Evolutionary conservation across 1,139 yeast species (phyloP).

Genomic region (Debaryomycetaceae sp.): DNA sequence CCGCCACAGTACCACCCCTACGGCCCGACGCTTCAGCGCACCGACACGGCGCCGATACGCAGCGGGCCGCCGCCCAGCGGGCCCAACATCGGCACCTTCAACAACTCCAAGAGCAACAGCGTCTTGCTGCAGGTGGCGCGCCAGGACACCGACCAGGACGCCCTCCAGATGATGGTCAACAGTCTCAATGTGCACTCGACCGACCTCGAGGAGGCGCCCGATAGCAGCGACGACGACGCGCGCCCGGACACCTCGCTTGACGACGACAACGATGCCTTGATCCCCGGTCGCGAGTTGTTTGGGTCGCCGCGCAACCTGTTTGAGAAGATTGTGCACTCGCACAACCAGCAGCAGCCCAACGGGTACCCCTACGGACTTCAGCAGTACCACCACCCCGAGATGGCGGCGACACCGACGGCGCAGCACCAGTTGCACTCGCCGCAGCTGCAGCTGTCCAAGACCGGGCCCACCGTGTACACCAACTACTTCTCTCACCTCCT

Average conservation of each 20-base stretch:
- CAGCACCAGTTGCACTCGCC: slow-evolving; percentile 4
- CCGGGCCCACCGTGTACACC: slow-evolving; percentile 15
- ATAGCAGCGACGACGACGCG: slow-evolving; percentile 16
- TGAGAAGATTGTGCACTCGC: slow-evolving; percentile 23
- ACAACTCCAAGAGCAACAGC: slow-evolving; percentile 9
- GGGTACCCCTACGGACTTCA: slow-evolving; percentile 18
- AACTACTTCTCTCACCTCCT: slow-evolving; percentile 37
- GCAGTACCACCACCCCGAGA: slow-evolving; percentile 14
- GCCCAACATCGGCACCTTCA: slow-evolving; percentile 28
- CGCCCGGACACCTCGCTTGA: slow-evolving; percentile 7
- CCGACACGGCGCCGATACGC: slow-evolving; percentile 30
- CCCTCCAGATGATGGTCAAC: slow-evolving; percentile 31
- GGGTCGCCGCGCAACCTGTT: slow-evolving; percentile 41
- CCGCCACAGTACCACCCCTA: slow-evolving; percentile 2
- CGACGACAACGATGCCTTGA: slow-evolving; percentile 30
- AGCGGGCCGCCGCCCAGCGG: slow-evolving; percentile 12
- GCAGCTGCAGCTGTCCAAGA: slow-evolving; percentile 3
- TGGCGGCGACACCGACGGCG: slow-evolving; percentile 11
- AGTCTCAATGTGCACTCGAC: slow-evolving; percentile 34
- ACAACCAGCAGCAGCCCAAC: slow-evolving; percentile 4
- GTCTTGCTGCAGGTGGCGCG: slow-evolving; percentile 15
- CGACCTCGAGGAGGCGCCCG: slow-evolving; percentile 33
- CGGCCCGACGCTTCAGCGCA: slow-evolving; percentile 5
- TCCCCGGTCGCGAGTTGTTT: slow-evolving; percentile 40
- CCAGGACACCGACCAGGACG: slow-evolving; percentile 44